Conservation (phyloP, 1,284 basidiomycete species). For the Puccinia hordei region DNA sequence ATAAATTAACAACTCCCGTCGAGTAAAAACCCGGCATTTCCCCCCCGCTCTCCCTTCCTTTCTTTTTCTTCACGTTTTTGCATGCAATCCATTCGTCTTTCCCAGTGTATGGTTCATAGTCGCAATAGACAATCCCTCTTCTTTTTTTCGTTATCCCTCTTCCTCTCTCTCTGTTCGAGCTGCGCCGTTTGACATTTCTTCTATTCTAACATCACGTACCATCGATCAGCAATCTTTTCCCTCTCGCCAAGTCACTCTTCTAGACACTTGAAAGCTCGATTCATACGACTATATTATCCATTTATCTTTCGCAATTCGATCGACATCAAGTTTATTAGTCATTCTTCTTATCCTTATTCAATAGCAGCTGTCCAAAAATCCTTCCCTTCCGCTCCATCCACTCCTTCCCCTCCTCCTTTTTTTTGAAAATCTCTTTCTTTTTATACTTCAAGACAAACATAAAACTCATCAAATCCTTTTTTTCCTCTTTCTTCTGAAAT, state of each 20-base stretch:
- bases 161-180: conserved; percentile 4
- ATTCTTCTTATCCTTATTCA: not conserved
- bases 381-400: not conserved
- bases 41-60: too few relatives aligned
- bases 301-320: not conserved
- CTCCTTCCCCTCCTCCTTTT: not conserved
- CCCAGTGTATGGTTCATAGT: not conserved
- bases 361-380: too few relatives aligned
- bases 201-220: not conserved
- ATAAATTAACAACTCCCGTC: conserved; percentile 53
- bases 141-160: not conserved
- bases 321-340: not conserved
- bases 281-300: not conserved
- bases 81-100: not conserved
- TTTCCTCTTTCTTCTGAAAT: conserved; percentile 4
- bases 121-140: not conserved
- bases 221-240: not conserved
- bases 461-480: too few relatives aligned
- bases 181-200: not conserved
- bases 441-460: too few relatives aligned
- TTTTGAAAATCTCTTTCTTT: too few relatives aligned
- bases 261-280: not conserved
- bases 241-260: not conserved
- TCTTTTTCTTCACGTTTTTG: too few relatives aligned
- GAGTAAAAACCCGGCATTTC: not conserved